phyloP scores from a whole-genome alignment of 176 grass and related monocot genomes.

The Oryza punctata region DNA sequence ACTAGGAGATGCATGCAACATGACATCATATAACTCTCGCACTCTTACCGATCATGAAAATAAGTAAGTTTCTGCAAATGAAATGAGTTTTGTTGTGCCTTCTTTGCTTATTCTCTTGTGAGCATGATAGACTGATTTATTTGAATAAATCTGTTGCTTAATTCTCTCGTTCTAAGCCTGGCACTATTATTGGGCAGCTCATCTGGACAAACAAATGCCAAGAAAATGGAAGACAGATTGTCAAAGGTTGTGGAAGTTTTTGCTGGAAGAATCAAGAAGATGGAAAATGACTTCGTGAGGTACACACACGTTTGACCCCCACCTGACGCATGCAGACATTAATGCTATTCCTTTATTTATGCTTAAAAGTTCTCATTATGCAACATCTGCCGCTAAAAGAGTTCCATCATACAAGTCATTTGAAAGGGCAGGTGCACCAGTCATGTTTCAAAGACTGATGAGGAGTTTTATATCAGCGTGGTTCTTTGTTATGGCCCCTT shows the following conservation, averaged over 20 bases:
- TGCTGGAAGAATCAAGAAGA: constrained; percentile 74
- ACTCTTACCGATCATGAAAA: constrained; percentile 51
- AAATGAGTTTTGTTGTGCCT: neutral
- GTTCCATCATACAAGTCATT: neutral
- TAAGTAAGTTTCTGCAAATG: constrained; percentile 53
- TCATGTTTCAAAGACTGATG: constrained; percentile 1
- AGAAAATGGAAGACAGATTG: constrained; percentile 66
- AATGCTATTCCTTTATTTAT: constrained; percentile 19
- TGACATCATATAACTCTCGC: constrained; percentile 55
- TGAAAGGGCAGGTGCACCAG: neutral
- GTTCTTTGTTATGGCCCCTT: neutral
- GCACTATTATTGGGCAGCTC: constrained; percentile 53
- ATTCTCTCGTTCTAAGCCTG: constrained; percentile 35
- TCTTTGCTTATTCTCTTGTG: neutral
- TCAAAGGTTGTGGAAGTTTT: constrained; percentile 73
- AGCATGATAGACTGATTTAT: constrained; percentile 16
- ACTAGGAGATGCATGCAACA: constrained; percentile 76
- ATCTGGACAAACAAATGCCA: constrained; percentile 54
- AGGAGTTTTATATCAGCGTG: neutral
- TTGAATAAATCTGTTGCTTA: neutral
- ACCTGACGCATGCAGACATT: constrained; percentile 13
- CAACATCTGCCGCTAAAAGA: neutral
- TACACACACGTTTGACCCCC: constrained; percentile 23
- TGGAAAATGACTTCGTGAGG: constrained; percentile 79
- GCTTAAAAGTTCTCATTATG: neutral